A percentile compares a stretch with the other conserved stretches of the same genome.
These are phyloP conservation scores for Acanthochlamys bracteata DNA, from an alignment of 106 monocot species.

Conservation along the genomic window DNA sequence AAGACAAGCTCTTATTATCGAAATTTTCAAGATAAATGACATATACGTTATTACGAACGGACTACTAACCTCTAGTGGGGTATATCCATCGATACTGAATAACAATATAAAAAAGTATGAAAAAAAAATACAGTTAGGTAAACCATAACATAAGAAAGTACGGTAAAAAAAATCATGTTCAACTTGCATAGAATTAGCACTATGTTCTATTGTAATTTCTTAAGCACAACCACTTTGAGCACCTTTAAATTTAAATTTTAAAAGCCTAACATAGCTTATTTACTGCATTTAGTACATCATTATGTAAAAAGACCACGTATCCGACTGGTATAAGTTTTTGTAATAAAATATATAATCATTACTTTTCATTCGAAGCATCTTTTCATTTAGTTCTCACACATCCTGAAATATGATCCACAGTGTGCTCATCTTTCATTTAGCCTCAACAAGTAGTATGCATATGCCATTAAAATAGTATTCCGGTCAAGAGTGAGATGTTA, in stretches of 20 bases:
- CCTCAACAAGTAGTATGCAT: not conserved
- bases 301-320: not conserved
- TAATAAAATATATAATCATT: constrained; percentile 1
- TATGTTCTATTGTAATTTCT: no score
- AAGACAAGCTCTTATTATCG: not conserved
- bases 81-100: no score
- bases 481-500: not conserved
- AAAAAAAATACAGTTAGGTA: no score
- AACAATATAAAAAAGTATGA: no score
- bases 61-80: no score
- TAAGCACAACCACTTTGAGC: no score
- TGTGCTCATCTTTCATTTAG: not conserved
- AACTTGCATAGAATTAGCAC: no score
- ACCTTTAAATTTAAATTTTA: no score
- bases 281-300: not conserved
- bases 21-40: not conserved
- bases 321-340: not conserved
- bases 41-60: not conserved
- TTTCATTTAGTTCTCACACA: not conserved
- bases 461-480: not conserved
- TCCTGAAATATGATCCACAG: not conserved
- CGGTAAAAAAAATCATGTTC: no score
- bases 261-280: no score
- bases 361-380: not conserved
- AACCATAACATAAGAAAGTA: no score